Evolutionary conservation across 768 basidiomycete genomes (phyloP), one percentile per base, ranked within the genome.

Genomic region (Boletus vermiculosoides): DNA sequence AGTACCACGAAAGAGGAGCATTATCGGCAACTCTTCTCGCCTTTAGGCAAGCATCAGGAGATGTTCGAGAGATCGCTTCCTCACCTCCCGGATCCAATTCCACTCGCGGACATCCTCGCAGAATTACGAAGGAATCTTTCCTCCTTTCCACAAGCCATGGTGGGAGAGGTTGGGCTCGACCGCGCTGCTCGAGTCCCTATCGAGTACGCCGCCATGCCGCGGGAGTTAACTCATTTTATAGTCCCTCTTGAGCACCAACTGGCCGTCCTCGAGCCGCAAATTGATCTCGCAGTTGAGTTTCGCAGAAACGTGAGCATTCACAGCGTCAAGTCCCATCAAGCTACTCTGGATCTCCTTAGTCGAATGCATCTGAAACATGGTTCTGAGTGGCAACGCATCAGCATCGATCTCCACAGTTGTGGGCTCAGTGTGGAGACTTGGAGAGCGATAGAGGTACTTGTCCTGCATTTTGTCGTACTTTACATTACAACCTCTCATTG

Each of bases 81-180:
- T 4, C 71, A 66, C 45, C 81, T 98, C 20, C 94, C 94, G 0
- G 82, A 87, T 10, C 96, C 95, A 0, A 77, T 79, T 12, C 71
- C 82, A 0, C 78, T 96, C 23, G 60, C 65, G 9, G 74, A 82
- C n/a, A 65, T 94, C 34, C 70, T 96, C 18, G 59, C 67, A 10
- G 81, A 84, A 25, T 71, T 98, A 50, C 82, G 84, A 47, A 56
- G 60, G 8, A 81, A 88, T 67, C 79, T 98, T 16, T 59, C 62
- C n/a, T 68, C 70, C 2, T 86, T 86, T 62, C 84, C 90, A 2
- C 66, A 74, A 40, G 87, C 92, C 12, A 89, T 97, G 84, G 75
- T 99, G 2, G 96, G 96, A 40, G 96, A 99, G 74, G 87, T 98
- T 6, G 96, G 96, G 2, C 73, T 99, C 37, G 96, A 99, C 73